These are phyloP conservation scores for Melampsora americana DNA, from an alignment of 1,284 basidiomycete genomes.

Conservation along the genomic window DNA sequence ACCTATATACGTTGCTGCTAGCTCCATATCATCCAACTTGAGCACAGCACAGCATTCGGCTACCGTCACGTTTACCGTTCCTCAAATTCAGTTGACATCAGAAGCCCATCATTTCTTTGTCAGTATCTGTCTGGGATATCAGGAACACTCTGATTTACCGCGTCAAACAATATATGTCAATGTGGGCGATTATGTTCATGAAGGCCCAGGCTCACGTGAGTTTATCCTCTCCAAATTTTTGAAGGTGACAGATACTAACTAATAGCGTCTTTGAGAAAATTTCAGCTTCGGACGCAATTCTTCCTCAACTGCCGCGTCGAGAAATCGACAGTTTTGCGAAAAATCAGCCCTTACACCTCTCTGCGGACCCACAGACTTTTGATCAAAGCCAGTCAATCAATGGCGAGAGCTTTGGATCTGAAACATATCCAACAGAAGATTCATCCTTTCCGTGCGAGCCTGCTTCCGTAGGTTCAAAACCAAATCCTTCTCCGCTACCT, in stretches of 20 bases:
- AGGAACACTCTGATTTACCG: not conserved
- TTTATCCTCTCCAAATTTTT: not conserved
- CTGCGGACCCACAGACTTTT: not conserved
- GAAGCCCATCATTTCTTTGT: conserved; percentile 6
- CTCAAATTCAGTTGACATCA: not conserved
- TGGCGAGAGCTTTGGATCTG: too few relatives aligned
- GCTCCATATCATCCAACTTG: not conserved
- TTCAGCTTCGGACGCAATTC: not conserved
- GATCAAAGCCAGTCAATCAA: too few relatives aligned
- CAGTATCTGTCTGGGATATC: not conserved
- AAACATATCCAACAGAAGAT: too few relatives aligned
- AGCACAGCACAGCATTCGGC: not conserved
- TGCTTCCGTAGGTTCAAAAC: too few relatives aligned
- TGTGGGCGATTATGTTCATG: not conserved
- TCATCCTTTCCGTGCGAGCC: too few relatives aligned
- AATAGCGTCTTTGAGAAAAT: not conserved
- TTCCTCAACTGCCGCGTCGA: not conserved
- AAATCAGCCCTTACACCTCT: not conserved
- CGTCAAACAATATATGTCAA: not conserved
- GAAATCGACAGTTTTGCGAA: not conserved
- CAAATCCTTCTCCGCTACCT: too few relatives aligned
- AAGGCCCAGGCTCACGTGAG: not conserved
- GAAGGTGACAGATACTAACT: not conserved
- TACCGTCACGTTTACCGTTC: not conserved
- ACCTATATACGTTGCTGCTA: not conserved